Percentiles rank a stretch among this genome's conserved stretches.
Conservation (phyloP, 179 eudicot species). For the Amaranthus tricolor region DNA sequence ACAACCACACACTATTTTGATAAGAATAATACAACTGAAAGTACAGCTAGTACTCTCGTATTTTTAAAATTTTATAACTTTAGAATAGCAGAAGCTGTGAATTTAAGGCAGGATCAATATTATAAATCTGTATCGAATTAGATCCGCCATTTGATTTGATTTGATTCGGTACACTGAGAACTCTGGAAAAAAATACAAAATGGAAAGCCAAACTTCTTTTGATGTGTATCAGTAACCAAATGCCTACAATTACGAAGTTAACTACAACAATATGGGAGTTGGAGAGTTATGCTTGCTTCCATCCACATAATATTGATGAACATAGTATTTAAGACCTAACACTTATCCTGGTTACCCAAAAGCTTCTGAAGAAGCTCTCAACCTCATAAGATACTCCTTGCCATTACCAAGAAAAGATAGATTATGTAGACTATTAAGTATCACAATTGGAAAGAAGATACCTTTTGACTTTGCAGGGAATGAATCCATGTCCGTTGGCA, state of each 20-base stretch:
- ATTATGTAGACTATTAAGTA: not conserved
- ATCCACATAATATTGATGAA: not conserved
- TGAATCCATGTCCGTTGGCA: slow-evolving; percentile 56
- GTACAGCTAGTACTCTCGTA: not conserved
- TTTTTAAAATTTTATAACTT: not conserved
- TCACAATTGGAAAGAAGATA: slow-evolving; percentile 27
- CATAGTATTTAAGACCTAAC: not conserved
- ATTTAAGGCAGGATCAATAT: not conserved
- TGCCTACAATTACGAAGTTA: not conserved
- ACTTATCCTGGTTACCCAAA: not conserved
- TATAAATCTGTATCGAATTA: slow-evolving; percentile 1
- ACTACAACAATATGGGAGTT: no score
- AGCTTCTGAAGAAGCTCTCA: not conserved
- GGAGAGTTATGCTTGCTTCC: not conserved
- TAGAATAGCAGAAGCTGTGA: not conserved
- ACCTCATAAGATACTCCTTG: not conserved
- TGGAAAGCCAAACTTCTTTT: not conserved
- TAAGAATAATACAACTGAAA: not conserved
- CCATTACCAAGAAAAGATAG: not conserved
- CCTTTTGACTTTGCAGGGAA: slow-evolving; percentile 83
- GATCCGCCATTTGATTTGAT: not conserved
- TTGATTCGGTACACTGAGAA: not conserved
- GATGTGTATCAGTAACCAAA: not conserved
- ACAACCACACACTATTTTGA: not conserved
- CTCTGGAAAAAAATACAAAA: not conserved